These are phyloP conservation scores for Hemisphaericaspora subhashii DNA, from an alignment of 1,139 yeast species.

Conservation along the genomic window DNA sequence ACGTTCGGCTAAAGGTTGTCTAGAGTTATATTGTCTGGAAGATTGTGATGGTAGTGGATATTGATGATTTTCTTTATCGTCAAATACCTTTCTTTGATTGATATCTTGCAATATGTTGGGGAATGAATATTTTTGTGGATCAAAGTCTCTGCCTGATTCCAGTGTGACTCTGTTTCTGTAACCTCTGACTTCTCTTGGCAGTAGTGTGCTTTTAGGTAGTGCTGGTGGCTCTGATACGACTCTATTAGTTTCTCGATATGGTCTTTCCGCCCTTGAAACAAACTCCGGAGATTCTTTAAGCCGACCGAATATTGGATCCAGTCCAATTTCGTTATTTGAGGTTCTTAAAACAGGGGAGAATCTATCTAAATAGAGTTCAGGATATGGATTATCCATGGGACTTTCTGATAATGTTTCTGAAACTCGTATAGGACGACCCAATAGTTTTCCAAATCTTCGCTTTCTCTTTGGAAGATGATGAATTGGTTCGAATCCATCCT, in stretches of 20 bases:
- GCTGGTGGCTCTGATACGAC: not conserved
- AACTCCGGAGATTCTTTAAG: not conserved
- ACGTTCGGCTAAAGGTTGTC: slow-evolving; percentile 17
- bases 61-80: slow-evolving; percentile 5
- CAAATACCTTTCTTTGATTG: slow-evolving; percentile 1
- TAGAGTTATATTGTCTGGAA: slow-evolving; percentile 17
- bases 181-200: not conserved
- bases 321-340: not conserved
- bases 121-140: slow-evolving; percentile 5
- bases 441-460: slow-evolving; percentile 33
- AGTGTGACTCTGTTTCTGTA: not conserved
- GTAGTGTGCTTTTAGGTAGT: no score
- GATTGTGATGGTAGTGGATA: slow-evolving; percentile 10
- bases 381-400: not conserved
- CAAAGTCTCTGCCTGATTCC: not conserved
- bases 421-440: slow-evolving; percentile 45
- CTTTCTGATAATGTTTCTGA: slow-evolving; percentile 15
- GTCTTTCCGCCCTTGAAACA: not conserved
- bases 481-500: no score
- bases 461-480: slow-evolving; percentile 24
- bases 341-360: slow-evolving; percentile 17
- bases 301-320: slow-evolving; percentile 1
- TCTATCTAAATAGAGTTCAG: slow-evolving; percentile 7
- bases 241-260: not conserved
- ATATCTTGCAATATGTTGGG: slow-evolving; percentile 9